Evolutionary conservation across 495 filamentous ascomycete species (phyloP).

Genomic region (Bathelium albidoporum): DNA sequence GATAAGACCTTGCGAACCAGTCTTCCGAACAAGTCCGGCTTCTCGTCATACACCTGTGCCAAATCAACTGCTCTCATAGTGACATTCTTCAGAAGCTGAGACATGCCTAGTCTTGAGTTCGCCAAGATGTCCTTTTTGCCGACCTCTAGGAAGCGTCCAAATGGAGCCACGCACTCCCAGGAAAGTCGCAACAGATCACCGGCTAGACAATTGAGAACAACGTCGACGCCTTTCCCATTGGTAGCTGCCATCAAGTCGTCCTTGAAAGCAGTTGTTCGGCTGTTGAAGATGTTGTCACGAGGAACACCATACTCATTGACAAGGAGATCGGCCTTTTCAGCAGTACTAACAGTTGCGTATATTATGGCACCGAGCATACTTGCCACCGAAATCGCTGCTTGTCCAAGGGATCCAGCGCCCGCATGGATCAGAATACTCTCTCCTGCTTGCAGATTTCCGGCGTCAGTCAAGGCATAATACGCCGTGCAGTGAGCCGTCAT

Average conservation of each 20-base stretch:
- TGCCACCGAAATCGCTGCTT: conserved; percentile 39
- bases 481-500: conserved; percentile 30
- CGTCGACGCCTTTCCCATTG: conserved; percentile 17
- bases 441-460: conserved; percentile 26
- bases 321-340: not conserved
- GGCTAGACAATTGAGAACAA: conserved; percentile 17
- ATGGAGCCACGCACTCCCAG: conserved; percentile 21
- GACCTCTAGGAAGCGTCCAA: conserved; percentile 39
- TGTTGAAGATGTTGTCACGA: conserved; percentile 31
- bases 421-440: conserved; percentile 43
- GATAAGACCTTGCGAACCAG: conserved; percentile 8
- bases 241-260: conserved; percentile 6
- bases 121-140: conserved; percentile 32
- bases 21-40: conserved; percentile 18
- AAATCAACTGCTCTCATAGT: conserved; percentile 34
- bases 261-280: conserved; percentile 4
- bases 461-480: conserved; percentile 31
- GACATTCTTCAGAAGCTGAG: conserved; percentile 13
- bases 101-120: conserved; percentile 22
- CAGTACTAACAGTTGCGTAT: conserved; percentile 37
- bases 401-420: conserved; percentile 38
- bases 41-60: conserved; percentile 4
- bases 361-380: conserved; percentile 29
- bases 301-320: conserved; percentile 23
- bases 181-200: conserved; percentile 12